Evolutionary conservation across 345 rosid species (phyloP).

Genomic region (Barbarea vulgaris): DNA sequence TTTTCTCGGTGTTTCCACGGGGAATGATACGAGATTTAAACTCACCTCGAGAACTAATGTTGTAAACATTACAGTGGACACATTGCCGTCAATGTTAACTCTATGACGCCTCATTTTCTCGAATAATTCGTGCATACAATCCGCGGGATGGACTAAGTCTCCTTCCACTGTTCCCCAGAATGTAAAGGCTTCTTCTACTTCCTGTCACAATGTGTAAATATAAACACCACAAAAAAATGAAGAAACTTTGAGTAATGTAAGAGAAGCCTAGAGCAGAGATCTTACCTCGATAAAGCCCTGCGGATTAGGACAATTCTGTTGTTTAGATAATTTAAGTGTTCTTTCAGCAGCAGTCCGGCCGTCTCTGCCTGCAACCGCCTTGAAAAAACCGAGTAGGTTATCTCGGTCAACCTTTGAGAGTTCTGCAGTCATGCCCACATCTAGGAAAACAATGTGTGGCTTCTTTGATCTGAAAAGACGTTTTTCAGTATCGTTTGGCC

Average conservation of each 20-base stretch:
- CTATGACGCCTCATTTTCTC: conserved; percentile 88
- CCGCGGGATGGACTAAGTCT: conserved; percentile 85
- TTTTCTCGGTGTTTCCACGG: background rate
- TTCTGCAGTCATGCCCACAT: conserved; percentile 99
- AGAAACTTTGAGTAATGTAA: conserved; percentile 2
- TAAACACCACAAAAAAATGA: conserved; percentile 4
- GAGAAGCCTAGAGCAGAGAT: background rate
- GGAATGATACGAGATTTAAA: background rate
- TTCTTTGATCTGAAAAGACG: conserved; percentile 77
- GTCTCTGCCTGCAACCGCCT: conserved; percentile 90
- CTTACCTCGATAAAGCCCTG: conserved; percentile 72
- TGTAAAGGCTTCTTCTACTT: conserved; percentile 79
- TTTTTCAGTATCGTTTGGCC: conserved; percentile 63
- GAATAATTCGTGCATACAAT: conserved; percentile 92
- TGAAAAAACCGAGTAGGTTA: conserved; percentile 84
- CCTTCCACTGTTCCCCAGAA: conserved; percentile 98
- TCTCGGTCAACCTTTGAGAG: conserved; percentile 79
- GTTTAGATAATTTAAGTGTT: conserved; percentile 77
- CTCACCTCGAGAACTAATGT: conserved; percentile 97
- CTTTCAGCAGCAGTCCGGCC: conserved; percentile 91
- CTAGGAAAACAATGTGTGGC: conserved; percentile 96
- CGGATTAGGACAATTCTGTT: conserved; percentile 90
- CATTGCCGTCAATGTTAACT: conserved; percentile 92
- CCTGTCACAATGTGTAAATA: conserved; percentile 49
- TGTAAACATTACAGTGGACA: conserved; percentile 92